Base-by-base conservation (phyloP, 306 rosid species). In the Citrullus colocynthis region DNA sequence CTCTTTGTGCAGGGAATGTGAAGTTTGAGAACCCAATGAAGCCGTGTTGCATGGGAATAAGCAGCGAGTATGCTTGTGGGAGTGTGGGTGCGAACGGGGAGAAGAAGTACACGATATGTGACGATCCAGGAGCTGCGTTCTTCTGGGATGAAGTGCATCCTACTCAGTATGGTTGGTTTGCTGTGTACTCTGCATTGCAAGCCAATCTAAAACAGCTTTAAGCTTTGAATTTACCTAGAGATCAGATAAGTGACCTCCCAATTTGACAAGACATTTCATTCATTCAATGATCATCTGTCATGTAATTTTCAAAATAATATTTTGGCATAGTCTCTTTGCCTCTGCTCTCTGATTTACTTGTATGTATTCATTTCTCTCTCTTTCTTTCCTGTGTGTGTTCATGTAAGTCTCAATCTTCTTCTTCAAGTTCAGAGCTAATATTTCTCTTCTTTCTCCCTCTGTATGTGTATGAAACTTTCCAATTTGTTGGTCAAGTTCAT, bases 71-170 rank as follows among this genome's bases (percentile, higher is more conserved):
- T 79, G 82, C 74, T 0, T 95, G 98, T 57, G 98, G 97, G 56
- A 88, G 87, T 58, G 84, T 90, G 14, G 93, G 86, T 16, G 24
- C 20, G 16, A 84, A 80, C 9, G 87, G 85, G 0, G 85, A 67
- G 24, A 95, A 83, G 86, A 89, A 85, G 72, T 95, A 88, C 63
- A 75, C 54, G n/a, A 79, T 95, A 1, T 95, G 98, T 54, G 81
- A 87, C 17, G 55, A 88, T 41, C 97, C 97, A 0, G 61, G 81
- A 72, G 80, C 92, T 0, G 69, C 96, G 17, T 95, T 95, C 89
- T 95, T 95, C 77, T 95, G 98, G 98, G 98, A 95, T 76, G 7
- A 32, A 32, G 89, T 80, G 60, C 98, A 95, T 65, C 97, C 98
- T 1, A 84, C 97, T 2, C 85, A 95, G 41, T 88, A 89, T 39